phyloP scores from a whole-genome alignment of 441 rosid species.

The Jatropha multifida region DNA sequence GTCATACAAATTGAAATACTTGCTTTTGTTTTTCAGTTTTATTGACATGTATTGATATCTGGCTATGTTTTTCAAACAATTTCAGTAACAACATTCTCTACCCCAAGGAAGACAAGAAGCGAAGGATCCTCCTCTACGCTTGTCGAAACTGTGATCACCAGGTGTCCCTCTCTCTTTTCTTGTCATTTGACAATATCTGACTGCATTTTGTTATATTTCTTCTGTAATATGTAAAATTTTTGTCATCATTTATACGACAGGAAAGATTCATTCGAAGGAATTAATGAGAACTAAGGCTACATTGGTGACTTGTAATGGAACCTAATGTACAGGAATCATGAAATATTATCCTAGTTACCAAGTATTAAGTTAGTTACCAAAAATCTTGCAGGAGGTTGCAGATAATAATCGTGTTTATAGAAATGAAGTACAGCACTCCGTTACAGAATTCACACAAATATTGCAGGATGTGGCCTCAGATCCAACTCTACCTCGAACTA shows the following conservation, averaged over 20 bases:
- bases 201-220: neutral
- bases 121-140: slow-evolving; percentile 65
- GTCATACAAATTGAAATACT: neutral
- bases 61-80: neutral
- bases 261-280: neutral
- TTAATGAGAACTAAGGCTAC: neutral
- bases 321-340: too few relatives aligned
- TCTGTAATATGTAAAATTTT: neutral
- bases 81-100: slow-evolving; percentile 70
- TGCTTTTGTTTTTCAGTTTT: neutral
- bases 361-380: neutral
- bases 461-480: slow-evolving; percentile 81
- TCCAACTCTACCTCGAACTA: slow-evolving; percentile 89
- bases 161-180: slow-evolving; percentile 29
- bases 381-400: slow-evolving; percentile 59
- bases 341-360: neutral
- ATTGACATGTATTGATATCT: too few relatives aligned
- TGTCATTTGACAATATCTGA: neutral
- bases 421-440: slow-evolving; percentile 72
- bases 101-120: slow-evolving; percentile 68
- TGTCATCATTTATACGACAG: neutral
- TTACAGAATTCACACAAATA: slow-evolving; percentile 64
- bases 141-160: slow-evolving; percentile 83
- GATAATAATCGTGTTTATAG: slow-evolving; percentile 72
- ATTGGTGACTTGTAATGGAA: too few relatives aligned